These are phyloP conservation scores for Xylaria sp. DNA, from an alignment of 2,329 filamentous ascomycete species.

Conservation along the genomic window DNA sequence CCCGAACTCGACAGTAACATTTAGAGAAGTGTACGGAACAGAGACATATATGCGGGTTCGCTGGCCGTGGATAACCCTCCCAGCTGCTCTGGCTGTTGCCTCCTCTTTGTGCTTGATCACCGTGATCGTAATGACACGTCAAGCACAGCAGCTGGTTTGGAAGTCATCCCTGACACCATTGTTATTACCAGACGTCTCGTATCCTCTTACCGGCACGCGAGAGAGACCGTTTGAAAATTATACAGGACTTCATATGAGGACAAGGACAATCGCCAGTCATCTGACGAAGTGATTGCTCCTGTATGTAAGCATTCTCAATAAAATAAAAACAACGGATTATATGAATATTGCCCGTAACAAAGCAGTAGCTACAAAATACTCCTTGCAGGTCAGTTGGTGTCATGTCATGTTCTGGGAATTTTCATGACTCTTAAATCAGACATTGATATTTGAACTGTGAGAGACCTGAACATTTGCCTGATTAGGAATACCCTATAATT, in stretches of 20 bases:
- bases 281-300: slow-evolving; percentile 4
- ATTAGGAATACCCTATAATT: no score
- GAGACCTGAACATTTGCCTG: no score
- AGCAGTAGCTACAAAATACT: neutral
- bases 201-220: slow-evolving; percentile 1
- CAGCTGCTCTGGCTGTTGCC: slow-evolving; percentile 8
- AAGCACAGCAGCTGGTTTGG: slow-evolving; percentile 19
- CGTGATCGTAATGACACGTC: slow-evolving; percentile 16
- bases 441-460: no score
- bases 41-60: slow-evolving; percentile 25
- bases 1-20: slow-evolving; percentile 24
- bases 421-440: no score
- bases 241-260: slow-evolving; percentile 4
- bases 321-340: slow-evolving; percentile 1
- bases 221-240: neutral
- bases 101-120: slow-evolving; percentile 19
- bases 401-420: no score
- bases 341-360: neutral
- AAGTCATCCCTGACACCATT: slow-evolving; percentile 31
- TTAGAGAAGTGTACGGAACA: slow-evolving; percentile 14
- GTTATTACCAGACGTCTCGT: slow-evolving; percentile 23
- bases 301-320: neutral
- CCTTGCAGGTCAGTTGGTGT: no score
- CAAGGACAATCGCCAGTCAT: slow-evolving; percentile 21
- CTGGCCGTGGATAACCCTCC: slow-evolving; percentile 28